Percentiles rank a stretch among this genome's conserved stretches.
Evolutionary conservation across 345 rosid species (phyloP).

Genomic region (Brassica juncea): DNA sequence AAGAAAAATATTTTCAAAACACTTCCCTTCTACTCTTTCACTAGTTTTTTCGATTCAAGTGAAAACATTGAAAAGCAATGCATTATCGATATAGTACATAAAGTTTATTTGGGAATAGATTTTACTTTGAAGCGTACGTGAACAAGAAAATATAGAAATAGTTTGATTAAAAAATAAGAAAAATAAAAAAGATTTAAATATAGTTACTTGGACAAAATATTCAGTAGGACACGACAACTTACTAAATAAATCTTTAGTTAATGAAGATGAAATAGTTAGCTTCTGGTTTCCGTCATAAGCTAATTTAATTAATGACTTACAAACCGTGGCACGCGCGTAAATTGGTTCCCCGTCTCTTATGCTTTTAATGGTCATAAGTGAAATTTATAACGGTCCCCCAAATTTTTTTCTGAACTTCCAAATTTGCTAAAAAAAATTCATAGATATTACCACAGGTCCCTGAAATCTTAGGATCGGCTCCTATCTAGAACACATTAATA

Average conservation of each 20-base stretch:
- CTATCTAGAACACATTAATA: neutral
- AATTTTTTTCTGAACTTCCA: too few relatives aligned
- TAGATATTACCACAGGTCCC: too few relatives aligned
- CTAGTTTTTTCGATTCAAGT: neutral
- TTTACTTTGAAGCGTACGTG: neutral
- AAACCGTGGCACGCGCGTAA: neutral
- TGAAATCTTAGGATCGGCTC: too few relatives aligned
- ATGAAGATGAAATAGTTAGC: neutral
- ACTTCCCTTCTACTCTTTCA: neutral
- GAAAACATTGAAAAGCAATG: neutral
- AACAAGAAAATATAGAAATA: neutral
- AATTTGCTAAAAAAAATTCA: too few relatives aligned
- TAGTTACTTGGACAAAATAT: neutral
- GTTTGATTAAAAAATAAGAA: neutral
- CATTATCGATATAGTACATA: neutral
- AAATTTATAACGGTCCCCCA: too few relatives aligned
- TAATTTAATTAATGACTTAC: neutral
- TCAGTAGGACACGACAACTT: neutral
- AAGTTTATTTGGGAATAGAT: neutral
- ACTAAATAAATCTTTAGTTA: neutral
- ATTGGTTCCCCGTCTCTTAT: neutral
- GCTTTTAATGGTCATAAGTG: neutral
- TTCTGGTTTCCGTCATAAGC: neutral
- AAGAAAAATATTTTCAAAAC: neutral
- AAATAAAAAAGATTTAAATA: neutral